phyloP scores from a whole-genome alignment of 495 filamentous ascomycete species.

The Penicillium dipodomyicola region DNA sequence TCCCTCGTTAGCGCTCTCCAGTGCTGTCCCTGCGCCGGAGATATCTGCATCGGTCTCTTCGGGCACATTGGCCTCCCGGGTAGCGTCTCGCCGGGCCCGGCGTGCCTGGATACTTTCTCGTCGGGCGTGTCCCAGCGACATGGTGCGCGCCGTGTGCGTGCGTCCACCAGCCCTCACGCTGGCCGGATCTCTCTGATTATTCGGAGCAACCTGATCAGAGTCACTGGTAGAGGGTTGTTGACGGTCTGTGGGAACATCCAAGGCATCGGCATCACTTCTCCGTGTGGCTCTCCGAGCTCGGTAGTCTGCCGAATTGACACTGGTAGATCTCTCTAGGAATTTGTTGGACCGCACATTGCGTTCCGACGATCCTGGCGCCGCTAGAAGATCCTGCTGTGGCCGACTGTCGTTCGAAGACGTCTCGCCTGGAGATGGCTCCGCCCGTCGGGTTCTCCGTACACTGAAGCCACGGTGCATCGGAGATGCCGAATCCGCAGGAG shows the following conservation, averaged over 20 bases:
- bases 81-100: slow-evolving; percentile 63
- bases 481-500: slow-evolving; percentile 61
- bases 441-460: slow-evolving; percentile 66
- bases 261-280: slow-evolving; percentile 53
- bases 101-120: slow-evolving; percentile 88
- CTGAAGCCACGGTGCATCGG: slow-evolving; percentile 77
- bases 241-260: slow-evolving; percentile 46
- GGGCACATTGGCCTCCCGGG: slow-evolving; percentile 66
- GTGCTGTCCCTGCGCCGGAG: slow-evolving; percentile 45
- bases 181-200: slow-evolving; percentile 42
- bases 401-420: slow-evolving; percentile 66
- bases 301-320: slow-evolving; percentile 82
- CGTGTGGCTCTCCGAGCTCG: slow-evolving; percentile 59
- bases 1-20: slow-evolving; percentile 55
- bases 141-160: slow-evolving; percentile 65
- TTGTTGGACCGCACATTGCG: slow-evolving; percentile 57
- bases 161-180: slow-evolving; percentile 28
- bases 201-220: slow-evolving; percentile 64
- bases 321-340: slow-evolving; percentile 74
- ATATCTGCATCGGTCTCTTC: slow-evolving; percentile 72
- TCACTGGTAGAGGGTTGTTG: slow-evolving; percentile 72
- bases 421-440: slow-evolving; percentile 51
- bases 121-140: slow-evolving; percentile 86
- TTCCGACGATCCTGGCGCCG: slow-evolving; percentile 62
- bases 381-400: slow-evolving; percentile 68